Evolutionary conservation across 2,329 filamentous ascomycete genomes (phyloP), one percentile per base, ranked within the genome.

Genomic region (Penicillium sp.): DNA sequence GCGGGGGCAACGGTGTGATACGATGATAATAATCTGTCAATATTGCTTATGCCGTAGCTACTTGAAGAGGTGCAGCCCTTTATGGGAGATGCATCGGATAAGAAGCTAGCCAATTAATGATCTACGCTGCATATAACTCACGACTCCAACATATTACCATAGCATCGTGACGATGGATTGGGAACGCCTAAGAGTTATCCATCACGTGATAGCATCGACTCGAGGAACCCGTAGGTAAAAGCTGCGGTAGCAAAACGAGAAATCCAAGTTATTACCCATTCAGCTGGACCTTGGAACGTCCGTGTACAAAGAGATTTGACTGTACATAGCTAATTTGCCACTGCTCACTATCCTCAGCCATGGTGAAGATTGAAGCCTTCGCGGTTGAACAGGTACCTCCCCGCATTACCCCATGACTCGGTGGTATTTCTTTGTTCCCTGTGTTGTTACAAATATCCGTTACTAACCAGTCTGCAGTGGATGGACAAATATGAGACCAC

Each of bases 371-470:
- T 46, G 66, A 73, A 47, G 64, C 70, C 22, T 78, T 78, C 53
- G 74, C 72, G 14, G 88, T 94, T 9, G 90, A 95, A 75, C 79
- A 86, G 71, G 85, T 85, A 77, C 62, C 73, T 74, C 59, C 62
- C 59, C 61, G 55, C 58, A 86, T 61, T 51, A 43, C 50, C 43
- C 45, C 45, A 35, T 38, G 38, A 48, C 41, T 48, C 42, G 35
- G 48, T 37, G 31, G 31, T 38, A 17, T 31, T 26, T 33, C 16
- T 51, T 19, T 52, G 36, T 31, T 31, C 17, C 22, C 11, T 26
- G 22, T 26, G n/a, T 28, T 11, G 16, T 14, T 28, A 40, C n/a
- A 33, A 12, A 9, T 25, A 28, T 19, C 11, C 4, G 2, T 36
- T 31, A 35, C 57, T 64, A 43, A 62, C 22, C 8, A 50, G 1